These are phyloP conservation scores for Catharanthus roseus DNA, from an alignment of 257 asterid genomes.

Conservation along the genomic window DNA sequence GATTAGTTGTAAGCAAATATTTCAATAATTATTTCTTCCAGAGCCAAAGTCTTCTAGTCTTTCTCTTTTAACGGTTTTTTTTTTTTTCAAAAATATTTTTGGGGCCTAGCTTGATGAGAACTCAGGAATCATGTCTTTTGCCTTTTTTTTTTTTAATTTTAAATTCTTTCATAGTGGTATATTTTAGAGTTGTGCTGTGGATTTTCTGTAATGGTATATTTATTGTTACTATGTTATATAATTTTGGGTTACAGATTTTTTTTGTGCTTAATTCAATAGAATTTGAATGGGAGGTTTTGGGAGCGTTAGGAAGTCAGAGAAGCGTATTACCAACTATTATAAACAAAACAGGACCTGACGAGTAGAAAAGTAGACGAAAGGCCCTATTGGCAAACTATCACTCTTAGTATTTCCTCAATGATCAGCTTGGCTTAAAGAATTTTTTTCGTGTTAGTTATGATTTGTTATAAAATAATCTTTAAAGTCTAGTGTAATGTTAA, in stretches of 20 bases:
- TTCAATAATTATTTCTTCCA: slow-evolving; percentile 42
- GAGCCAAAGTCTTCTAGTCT: slow-evolving; percentile 31
- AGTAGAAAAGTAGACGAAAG: too few relatives aligned
- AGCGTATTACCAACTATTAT: too few relatives aligned
- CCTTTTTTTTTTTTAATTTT: neutral
- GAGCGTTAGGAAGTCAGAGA: too few relatives aligned
- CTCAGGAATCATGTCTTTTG: slow-evolving; percentile 8
- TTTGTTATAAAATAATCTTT: too few relatives aligned
- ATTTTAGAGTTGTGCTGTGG: slow-evolving; percentile 12
- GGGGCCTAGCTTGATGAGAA: slow-evolving; percentile 30
- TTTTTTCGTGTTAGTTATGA: too few relatives aligned
- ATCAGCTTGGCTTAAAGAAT: too few relatives aligned
- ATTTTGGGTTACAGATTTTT: neutral
- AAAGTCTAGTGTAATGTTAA: too few relatives aligned
- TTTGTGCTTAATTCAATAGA: neutral
- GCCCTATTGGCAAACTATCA: too few relatives aligned
- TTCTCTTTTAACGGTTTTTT: slow-evolving; percentile 25
- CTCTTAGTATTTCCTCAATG: too few relatives aligned
- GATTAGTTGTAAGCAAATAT: slow-evolving; percentile 39
- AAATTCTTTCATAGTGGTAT: slow-evolving; percentile 19
- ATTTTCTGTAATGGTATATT: slow-evolving; percentile 11
- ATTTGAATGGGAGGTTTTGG: too few relatives aligned
- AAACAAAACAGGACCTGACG: too few relatives aligned
- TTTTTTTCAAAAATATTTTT: neutral
- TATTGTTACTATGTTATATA: neutral